These are phyloP conservation scores for Kalanchoe fedtschenkoi DNA, from an alignment of 164 flowering plant species.

Conservation along the genomic window DNA sequence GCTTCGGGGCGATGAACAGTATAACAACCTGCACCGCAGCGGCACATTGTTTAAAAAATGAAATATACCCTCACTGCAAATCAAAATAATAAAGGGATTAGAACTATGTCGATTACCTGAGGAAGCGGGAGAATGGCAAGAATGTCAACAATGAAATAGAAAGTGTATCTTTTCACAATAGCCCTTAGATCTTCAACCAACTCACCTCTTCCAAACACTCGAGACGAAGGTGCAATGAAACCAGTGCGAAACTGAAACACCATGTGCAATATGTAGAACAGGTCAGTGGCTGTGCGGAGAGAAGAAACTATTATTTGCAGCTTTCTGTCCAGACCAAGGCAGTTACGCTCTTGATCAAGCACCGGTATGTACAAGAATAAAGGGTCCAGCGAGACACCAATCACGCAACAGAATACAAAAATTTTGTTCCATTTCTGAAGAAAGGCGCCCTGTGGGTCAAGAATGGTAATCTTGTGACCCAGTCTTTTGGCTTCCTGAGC, in stretches of 20 bases:
- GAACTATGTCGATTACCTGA: constrained; percentile 40
- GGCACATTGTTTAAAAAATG: background rate
- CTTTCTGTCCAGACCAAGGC: constrained; percentile 47
- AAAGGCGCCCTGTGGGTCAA: constrained; percentile 67
- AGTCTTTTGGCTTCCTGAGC: constrained; percentile 11
- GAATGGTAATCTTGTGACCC: constrained; percentile 27
- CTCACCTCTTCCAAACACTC: constrained; percentile 88
- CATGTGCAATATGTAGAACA: constrained; percentile 60
- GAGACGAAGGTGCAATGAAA: constrained; percentile 72
- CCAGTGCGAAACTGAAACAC: constrained; percentile 77
- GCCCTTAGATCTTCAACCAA: constrained; percentile 40
- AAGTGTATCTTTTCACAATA: constrained; percentile 60
- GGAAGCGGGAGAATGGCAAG: constrained; percentile 87
- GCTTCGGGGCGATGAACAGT: constrained; percentile 31
- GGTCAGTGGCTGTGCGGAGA: constrained; percentile 59
- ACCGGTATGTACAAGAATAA: constrained; percentile 74
- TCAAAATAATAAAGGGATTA: background rate
- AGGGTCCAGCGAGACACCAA: constrained; percentile 73
- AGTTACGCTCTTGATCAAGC: constrained; percentile 24
- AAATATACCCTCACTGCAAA: no score
- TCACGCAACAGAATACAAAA: constrained; percentile 57
- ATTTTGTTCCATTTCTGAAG: constrained; percentile 78
- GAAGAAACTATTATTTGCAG: constrained; percentile 46
- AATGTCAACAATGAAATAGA: constrained; percentile 60
- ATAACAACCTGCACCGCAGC: constrained; percentile 18